phyloP scores from a whole-genome alignment of 1,284 basidiomycete species.

The Ganoderma sp. region DNA sequence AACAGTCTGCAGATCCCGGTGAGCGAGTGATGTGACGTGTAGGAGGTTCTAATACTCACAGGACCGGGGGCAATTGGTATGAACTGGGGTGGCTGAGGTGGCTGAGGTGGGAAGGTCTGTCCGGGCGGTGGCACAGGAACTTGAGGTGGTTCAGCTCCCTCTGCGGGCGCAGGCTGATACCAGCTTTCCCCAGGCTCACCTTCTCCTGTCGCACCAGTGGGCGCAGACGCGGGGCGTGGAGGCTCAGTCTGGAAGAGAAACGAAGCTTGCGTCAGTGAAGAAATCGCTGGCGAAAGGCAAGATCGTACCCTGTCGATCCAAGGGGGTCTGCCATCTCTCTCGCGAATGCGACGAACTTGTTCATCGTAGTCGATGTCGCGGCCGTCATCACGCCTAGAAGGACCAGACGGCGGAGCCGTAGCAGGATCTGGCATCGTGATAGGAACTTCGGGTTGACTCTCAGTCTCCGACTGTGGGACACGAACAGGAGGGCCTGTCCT shows the following conservation, averaged over 20 bases:
- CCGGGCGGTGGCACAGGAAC: slow-evolving; percentile 23
- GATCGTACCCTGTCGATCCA: slow-evolving; percentile 21
- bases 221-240: slow-evolving; percentile 25
- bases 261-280: not conserved
- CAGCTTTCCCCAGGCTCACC: not conserved
- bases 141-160: slow-evolving; percentile 11
- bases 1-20: slow-evolving; percentile 49
- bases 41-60: slow-evolving; percentile 39
- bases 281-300: not conserved
- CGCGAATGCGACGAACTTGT: slow-evolving; percentile 21
- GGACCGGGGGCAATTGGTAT: slow-evolving; percentile 37
- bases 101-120: slow-evolving; percentile 20
- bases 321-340: slow-evolving; percentile 15
- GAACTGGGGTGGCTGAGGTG: slow-evolving; percentile 28
- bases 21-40: not conserved
- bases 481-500: not conserved
- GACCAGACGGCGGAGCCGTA: not conserved
- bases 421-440: slow-evolving; percentile 10
- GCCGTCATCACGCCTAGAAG: slow-evolving; percentile 20
- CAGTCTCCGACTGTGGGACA: slow-evolving; percentile 20
- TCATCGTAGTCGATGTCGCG: slow-evolving; percentile 29
- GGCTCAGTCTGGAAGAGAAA: slow-evolving; percentile 11
- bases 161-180: slow-evolving; percentile 22
- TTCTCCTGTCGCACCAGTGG: not conserved
- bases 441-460: slow-evolving; percentile 15